phyloP scores from a whole-genome alignment of 2,329 filamentous ascomycete genomes.

The Neodidymelliopsis sp. region DNA sequence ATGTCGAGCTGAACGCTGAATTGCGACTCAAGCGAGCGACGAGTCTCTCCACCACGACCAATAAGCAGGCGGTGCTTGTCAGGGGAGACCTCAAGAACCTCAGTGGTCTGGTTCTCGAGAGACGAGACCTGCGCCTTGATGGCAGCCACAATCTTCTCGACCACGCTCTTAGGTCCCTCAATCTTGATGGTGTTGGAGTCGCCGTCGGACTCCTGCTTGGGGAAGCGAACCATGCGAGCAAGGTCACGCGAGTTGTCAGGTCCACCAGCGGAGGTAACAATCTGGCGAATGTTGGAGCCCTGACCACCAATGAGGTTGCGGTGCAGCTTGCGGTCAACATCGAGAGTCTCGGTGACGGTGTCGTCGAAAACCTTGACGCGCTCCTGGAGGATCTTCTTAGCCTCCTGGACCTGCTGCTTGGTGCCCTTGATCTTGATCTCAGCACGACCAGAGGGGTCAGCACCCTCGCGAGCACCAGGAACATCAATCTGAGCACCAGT shows the following conservation, averaged over 20 bases:
- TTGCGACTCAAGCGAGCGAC: slow-evolving; percentile 83
- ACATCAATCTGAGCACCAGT: slow-evolving; percentile 93
- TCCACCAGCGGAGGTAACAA: slow-evolving; percentile 87
- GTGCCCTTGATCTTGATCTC: slow-evolving; percentile 94
- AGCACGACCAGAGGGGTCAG: slow-evolving; percentile 70
- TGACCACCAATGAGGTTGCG: slow-evolving; percentile 85
- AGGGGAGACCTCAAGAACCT: slow-evolving; percentile 80
- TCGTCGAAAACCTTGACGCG: slow-evolving; percentile 88
- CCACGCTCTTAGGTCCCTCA: slow-evolving; percentile 82
- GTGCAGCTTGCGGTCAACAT: slow-evolving; percentile 95
- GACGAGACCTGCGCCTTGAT: slow-evolving; percentile 85
- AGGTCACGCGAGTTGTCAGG: slow-evolving; percentile 84
- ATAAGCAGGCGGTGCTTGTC: slow-evolving; percentile 93
- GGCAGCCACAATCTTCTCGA: slow-evolving; percentile 84
- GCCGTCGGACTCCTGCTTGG: slow-evolving; percentile 82
- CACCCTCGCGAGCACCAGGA: slow-evolving; percentile 77
- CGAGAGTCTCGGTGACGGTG: slow-evolving; percentile 82
- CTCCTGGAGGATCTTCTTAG: slow-evolving; percentile 88
- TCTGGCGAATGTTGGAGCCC: slow-evolving; percentile 83
- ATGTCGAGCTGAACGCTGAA: slow-evolving; percentile 90
- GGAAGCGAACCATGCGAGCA: slow-evolving; percentile 92
- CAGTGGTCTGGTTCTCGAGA: slow-evolving; percentile 81
- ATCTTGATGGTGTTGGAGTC: slow-evolving; percentile 83
- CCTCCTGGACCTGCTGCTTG: slow-evolving; percentile 87
- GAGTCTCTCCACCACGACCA: slow-evolving; percentile 86